These are phyloP conservation scores for Flaveria bidentis DNA, from an alignment of 129 eudicot genomes.

Conservation along the genomic window DNA sequence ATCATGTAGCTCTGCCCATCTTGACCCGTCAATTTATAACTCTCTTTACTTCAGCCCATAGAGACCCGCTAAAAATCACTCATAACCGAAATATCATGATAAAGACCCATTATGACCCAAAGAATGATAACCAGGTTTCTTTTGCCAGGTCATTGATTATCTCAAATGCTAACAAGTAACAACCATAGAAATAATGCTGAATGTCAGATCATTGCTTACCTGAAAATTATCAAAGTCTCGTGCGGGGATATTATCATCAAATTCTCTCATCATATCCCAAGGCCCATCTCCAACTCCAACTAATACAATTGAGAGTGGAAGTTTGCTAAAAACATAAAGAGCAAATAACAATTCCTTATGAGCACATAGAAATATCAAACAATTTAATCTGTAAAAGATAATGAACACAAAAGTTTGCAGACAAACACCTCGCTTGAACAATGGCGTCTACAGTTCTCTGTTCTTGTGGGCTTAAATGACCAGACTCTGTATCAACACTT, in stretches of 20 bases:
- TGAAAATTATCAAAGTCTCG: conserved; percentile 96
- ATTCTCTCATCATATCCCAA: conserved; percentile 98
- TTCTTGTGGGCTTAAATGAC: conserved; percentile 90
- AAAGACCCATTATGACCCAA: too few species aligned
- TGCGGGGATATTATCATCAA: conserved; percentile 94
- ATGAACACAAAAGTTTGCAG: conserved; percentile 6
- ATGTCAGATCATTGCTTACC: conserved; percentile 43
- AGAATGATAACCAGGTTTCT: too few species aligned
- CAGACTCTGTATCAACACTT: conserved; percentile 88
- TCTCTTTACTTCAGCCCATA: too few species aligned
- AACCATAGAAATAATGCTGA: not conserved
- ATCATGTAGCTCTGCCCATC: too few species aligned
- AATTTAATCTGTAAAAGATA: not conserved
- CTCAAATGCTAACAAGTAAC: not conserved
- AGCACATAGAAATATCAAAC: conserved; percentile 16
- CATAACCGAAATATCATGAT: too few species aligned
- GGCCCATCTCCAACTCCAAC: conserved; percentile 99
- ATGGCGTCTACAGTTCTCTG: conserved; percentile 91
- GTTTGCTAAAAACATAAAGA: conserved; percentile 54
- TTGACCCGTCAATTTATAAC: too few species aligned
- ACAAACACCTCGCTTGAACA: conserved; percentile 80
- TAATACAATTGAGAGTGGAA: conserved; percentile 83
- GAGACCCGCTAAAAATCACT: too few species aligned
- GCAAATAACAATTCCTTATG: not conserved
- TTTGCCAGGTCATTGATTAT: too few species aligned